Base-by-base conservation (phyloP, 2,329 filamentous ascomycete species). In the Fusarium compactum region DNA sequence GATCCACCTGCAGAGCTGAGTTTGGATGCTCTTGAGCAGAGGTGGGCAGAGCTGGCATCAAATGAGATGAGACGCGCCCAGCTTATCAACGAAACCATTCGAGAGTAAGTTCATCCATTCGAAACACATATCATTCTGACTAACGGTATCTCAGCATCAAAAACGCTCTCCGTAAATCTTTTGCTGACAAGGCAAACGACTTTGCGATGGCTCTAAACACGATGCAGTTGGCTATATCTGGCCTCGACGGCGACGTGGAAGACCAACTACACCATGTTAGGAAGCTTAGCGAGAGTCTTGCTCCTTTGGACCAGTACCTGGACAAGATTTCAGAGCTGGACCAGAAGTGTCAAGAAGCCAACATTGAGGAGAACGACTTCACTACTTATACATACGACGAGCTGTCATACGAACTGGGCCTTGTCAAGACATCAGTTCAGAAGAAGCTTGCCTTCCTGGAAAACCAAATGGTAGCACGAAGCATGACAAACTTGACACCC, bases 351-450 rank as follows among this genome's bases (percentile, higher is more conserved):
- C 88, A 91, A 65, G 95, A 98, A 83, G 96, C 96, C 67, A 98
- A 99, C 79, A 98, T 99, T 70, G 96, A 99, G 81, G 96, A 99
- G 77, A 99, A 99, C 80, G 96, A 99, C 83, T 98, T 96, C 80
- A 99, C 96, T n/a, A 98, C 95, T 11, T 98, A 98, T 82, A 97
- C 95, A 12, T 96, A 98, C 79, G 96, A 99, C 78, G 96, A 99
- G 81, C 87, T 99, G 44, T 90, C 90, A 65, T 99, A 99, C 82
- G 96, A 99, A 82, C 87, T 98, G 62, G 91, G 93, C 18, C 87
- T 99, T 30, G 96, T 98, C 61, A 95, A 94, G 78, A 91, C 92
- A 30, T 96, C 93, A 14, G 95, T 98, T 29, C 92, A 94, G 70
- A 99, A 98, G 85, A 99, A 99, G 82, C 88, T 98, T 59, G 91